These are phyloP conservation scores for Vigna trinervia DNA, from an alignment of 306 rosid genomes.

Conservation along the genomic window DNA sequence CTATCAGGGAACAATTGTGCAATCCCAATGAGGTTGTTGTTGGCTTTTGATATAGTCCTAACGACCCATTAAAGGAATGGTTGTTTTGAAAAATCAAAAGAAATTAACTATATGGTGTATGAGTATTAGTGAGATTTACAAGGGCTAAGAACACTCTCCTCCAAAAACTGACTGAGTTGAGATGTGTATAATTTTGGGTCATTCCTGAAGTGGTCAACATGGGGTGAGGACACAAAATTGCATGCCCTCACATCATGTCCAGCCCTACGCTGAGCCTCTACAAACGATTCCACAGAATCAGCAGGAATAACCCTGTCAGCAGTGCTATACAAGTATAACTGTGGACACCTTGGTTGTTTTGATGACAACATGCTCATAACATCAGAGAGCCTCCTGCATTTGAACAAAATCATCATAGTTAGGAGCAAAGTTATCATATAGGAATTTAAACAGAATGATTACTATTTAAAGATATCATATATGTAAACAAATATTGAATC, in stretches of 20 bases:
- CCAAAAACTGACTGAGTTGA: constrained; percentile 83
- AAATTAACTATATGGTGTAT: constrained; percentile 47
- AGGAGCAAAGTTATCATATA: constrained; percentile 3
- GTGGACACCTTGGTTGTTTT: constrained; percentile 91
- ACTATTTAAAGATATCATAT: not conserved
- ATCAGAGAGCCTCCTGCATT: constrained; percentile 91
- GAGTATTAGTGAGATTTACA: constrained; percentile 54
- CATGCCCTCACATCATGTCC: constrained; percentile 94
- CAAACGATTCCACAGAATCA: constrained; percentile 85
- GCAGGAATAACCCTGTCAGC: constrained; percentile 94
- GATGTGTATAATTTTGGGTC: constrained; percentile 82
- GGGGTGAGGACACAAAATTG: constrained; percentile 91
- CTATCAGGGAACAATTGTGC: constrained; percentile 29
- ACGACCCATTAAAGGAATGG: constrained; percentile 38
- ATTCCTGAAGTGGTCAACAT: constrained; percentile 95
- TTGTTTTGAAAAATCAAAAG: constrained; percentile 36
- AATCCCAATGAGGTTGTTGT: constrained; percentile 28
- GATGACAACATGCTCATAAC: constrained; percentile 72
- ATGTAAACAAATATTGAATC: not conserved
- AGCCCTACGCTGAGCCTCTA: constrained; percentile 72
- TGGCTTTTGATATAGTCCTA: constrained; percentile 19
- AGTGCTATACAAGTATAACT: constrained; percentile 86
- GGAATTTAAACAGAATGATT: not conserved
- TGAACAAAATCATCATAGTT: constrained; percentile 12
- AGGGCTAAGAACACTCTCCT: constrained; percentile 67